Conservation (phyloP, 306 rosid genomes). For the Lupinus albus region DNA sequence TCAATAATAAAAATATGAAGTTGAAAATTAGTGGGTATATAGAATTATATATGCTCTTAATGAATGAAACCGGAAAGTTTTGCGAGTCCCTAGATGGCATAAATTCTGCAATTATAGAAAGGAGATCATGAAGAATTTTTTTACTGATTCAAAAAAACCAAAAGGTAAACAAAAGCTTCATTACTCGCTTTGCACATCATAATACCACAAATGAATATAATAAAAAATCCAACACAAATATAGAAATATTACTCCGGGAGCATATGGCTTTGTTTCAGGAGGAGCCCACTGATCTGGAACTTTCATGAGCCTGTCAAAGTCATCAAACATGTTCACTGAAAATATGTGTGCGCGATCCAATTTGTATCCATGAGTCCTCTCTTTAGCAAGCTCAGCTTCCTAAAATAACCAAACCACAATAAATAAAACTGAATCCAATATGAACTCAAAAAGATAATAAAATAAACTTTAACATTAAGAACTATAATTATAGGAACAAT, state of each 20-base stretch:
- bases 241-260: slow-evolving; percentile 64
- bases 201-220: not conserved
- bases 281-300: slow-evolving; percentile 93
- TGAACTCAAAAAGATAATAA: not conserved
- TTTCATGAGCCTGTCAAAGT: slow-evolving; percentile 73
- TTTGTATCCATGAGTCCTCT: slow-evolving; percentile 86
- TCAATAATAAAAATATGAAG: not conserved
- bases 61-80: not conserved
- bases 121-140: not conserved
- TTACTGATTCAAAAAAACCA: not conserved
- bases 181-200: not conserved
- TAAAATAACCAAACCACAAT: slow-evolving; percentile 33
- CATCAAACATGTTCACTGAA: slow-evolving; percentile 78
- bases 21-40: not conserved
- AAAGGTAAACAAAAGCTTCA: not conserved
- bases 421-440: slow-evolving; percentile 3
- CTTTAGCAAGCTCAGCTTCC: slow-evolving; percentile 96
- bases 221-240: not conserved
- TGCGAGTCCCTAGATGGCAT: not conserved
- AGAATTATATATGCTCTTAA: not conserved
- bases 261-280: slow-evolving; percentile 67
- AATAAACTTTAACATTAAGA: not conserved
- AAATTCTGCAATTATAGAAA: not conserved
- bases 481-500: not conserved
- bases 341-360: slow-evolving; percentile 80